Evolutionary conservation across 2,329 filamentous ascomycete species (phyloP).

Genomic region (Xylaria sp.): DNA sequence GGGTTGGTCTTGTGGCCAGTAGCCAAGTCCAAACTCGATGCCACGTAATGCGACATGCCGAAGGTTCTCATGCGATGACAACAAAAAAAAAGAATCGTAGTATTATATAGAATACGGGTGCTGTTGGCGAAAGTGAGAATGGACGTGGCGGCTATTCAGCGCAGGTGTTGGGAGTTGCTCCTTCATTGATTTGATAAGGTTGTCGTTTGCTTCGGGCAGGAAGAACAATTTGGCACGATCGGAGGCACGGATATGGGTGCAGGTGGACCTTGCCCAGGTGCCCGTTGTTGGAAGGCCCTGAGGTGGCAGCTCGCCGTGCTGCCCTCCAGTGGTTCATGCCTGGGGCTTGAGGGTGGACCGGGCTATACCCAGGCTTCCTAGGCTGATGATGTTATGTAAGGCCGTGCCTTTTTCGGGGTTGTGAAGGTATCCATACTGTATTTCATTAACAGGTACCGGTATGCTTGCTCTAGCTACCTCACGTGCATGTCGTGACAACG

Average conservation of each 20-base stretch:
- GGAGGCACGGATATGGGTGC: not conserved
- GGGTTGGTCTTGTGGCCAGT: not conserved
- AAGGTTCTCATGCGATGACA: not conserved
- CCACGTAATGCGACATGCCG: not conserved
- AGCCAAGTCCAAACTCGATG: not conserved
- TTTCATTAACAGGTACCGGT: not conserved
- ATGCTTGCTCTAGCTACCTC: too few species aligned
- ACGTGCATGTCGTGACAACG: too few species aligned
- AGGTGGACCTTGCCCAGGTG: too few species aligned
- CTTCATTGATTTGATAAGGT: not conserved
- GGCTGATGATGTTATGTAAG: too few species aligned
- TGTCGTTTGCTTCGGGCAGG: not conserved
- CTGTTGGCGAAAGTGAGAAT: not conserved
- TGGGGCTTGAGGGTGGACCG: too few species aligned
- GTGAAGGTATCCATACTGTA: not conserved
- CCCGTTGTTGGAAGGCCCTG: too few species aligned
- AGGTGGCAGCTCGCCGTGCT: too few species aligned
- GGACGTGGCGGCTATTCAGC: not conserved
- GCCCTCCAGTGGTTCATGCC: too few species aligned
- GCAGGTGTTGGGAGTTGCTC: not conserved
- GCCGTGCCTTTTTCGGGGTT: too few species aligned
- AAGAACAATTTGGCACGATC: not conserved
- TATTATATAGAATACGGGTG: not conserved
- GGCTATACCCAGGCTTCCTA: too few species aligned
- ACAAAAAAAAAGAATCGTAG: not conserved